phyloP scores from a whole-genome alignment of 345 rosid genomes.

The Schrenkiella parvula region DNA sequence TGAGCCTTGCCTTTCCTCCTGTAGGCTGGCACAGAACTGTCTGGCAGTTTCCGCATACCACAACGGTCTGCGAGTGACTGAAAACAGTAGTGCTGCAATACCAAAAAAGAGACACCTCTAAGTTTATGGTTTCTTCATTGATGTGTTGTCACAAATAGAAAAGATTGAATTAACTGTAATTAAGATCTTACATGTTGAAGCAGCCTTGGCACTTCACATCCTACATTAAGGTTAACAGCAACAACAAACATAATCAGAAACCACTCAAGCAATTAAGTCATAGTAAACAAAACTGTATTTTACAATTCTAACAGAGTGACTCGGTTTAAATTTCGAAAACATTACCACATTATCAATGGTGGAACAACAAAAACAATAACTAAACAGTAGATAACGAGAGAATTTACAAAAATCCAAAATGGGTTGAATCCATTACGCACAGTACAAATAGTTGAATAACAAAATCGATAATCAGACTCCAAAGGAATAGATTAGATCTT shows the following conservation, averaged over 20 bases:
- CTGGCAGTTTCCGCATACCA: slow-evolving; percentile 74
- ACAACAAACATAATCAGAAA: background rate
- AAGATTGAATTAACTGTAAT: background rate
- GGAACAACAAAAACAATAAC: background rate
- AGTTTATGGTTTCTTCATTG: background rate
- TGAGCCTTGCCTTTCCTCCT: slow-evolving; percentile 64
- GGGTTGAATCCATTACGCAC: background rate
- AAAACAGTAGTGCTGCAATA: slow-evolving; percentile 62
- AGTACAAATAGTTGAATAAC: background rate
- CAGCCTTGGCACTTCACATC: slow-evolving; percentile 83
- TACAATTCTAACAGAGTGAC: background rate
- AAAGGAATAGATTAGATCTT: no score
- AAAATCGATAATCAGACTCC: no score
- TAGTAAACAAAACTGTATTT: background rate
- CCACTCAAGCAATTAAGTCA: background rate
- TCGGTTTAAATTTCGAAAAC: background rate
- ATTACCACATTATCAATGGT: background rate
- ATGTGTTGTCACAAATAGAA: background rate
- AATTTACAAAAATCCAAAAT: no score
- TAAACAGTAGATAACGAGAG: background rate
- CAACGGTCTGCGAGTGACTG: slow-evolving; percentile 78
- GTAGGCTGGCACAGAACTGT: slow-evolving; percentile 71
- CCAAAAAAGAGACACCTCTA: background rate
- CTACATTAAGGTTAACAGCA: slow-evolving; percentile 27
- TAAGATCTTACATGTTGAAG: slow-evolving; percentile 55